Conservation (phyloP, 2,329 filamentous ascomycete genomes). For the Fusarium fujikuroi region DNA sequence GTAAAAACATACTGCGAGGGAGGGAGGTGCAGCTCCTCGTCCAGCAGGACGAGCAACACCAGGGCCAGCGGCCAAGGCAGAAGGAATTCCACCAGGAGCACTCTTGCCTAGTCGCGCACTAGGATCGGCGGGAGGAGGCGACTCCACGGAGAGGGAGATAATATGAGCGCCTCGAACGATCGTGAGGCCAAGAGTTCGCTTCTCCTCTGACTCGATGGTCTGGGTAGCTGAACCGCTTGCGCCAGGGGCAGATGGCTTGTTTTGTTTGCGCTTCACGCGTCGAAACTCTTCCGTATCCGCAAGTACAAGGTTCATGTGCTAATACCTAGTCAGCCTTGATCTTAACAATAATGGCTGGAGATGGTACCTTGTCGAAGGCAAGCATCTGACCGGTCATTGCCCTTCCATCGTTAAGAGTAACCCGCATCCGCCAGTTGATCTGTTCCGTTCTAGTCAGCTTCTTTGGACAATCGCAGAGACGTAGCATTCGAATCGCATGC, state of each 20-base stretch:
- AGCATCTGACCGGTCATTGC: conserved; percentile 99
- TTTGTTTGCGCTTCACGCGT: conserved; percentile 85
- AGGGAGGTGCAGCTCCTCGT: conserved; percentile 77
- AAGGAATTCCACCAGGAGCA: conserved; percentile 73
- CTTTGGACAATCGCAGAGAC: not conserved
- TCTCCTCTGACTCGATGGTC: conserved; percentile 91
- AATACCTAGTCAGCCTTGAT: conserved; percentile 17
- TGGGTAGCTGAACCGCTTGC: conserved; percentile 70
- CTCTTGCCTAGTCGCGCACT: conserved; percentile 86
- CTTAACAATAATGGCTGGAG: not conserved
- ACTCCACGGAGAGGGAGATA: conserved; percentile 94
- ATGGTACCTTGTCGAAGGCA: conserved; percentile 90
- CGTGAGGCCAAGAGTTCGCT: conserved; percentile 93
- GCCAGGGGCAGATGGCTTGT: conserved; percentile 74
- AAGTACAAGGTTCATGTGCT: conserved; percentile 99
- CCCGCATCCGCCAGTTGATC: conserved; percentile 99
- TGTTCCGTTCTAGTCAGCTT: conserved; percentile 52
- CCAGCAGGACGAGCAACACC: conserved; percentile 93
- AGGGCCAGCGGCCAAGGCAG: conserved; percentile 82
- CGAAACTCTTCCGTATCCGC: conserved; percentile 99
- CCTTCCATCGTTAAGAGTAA: conserved; percentile 92
- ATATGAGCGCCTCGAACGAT: conserved; percentile 96
- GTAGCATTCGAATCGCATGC: not conserved
- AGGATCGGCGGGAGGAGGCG: conserved; percentile 93
- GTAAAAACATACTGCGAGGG: conserved; percentile 72